phyloP scores from a whole-genome alignment of 352 stramenopile genomes.

The Phytophthora pini region DNA sequence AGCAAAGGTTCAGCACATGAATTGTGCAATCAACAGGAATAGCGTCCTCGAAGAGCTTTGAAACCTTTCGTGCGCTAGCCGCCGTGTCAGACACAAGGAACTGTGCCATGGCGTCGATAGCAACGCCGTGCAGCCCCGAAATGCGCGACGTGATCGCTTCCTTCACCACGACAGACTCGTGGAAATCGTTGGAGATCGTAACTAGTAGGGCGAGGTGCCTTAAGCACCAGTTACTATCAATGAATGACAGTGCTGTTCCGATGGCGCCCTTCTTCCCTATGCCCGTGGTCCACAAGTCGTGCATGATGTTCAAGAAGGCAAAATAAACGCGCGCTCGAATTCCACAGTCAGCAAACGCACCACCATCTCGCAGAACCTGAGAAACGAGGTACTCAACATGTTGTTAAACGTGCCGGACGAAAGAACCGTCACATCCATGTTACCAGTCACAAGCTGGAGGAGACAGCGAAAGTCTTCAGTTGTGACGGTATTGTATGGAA shows the following conservation, averaged over 20 bases:
- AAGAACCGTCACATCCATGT: neutral
- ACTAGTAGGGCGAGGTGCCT: neutral
- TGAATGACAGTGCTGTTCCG: constrained; percentile 3
- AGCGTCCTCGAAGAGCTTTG: neutral
- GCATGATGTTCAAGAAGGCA: constrained; percentile 12
- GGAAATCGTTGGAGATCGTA: neutral
- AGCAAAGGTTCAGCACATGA: neutral
- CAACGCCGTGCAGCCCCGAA: neutral
- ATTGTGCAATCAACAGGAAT: neutral
- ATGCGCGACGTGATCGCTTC: neutral
- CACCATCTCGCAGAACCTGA: neutral
- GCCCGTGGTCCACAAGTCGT: constrained; percentile 3
- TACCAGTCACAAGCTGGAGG: neutral
- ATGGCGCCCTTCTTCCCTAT: neutral
- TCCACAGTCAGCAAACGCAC: neutral
- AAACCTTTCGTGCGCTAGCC: neutral
- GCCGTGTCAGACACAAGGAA: neutral
- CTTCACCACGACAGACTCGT: neutral
- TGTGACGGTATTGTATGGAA: constrained; percentile 7
- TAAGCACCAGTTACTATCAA: constrained; percentile 1
- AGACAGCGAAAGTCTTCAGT: constrained; percentile 1
- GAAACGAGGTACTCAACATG: neutral
- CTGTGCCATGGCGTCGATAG: neutral
- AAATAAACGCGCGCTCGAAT: neutral
- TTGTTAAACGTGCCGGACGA: neutral